Base-by-base conservation (phyloP, 2,329 filamentous ascomycete genomes). In the Chaetoscypha palmicola region DNA sequence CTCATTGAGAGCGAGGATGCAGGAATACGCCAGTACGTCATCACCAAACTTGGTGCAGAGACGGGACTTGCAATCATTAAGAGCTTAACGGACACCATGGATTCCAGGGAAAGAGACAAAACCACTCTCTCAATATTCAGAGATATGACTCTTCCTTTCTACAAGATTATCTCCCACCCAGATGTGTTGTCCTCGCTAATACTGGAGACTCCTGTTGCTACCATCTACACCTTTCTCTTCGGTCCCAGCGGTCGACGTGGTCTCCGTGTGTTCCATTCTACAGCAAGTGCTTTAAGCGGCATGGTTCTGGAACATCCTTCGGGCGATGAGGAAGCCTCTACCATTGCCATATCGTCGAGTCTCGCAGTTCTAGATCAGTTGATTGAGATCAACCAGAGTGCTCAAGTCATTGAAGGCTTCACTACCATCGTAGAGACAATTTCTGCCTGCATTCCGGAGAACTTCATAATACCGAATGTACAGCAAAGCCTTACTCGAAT, bases 191-290 rank as follows among this genome's bases (percentile, higher is more conserved):
- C 59, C 4, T 72, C 68, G 0, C 46, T 68, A 9, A 54, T 70
- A 2, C 49, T 72, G 4, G 66, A 72, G 46, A 57, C 61, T 11
- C 55, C 63, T 2, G 57, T 71, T 10, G 64, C 61, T 14, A 69
- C 62, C 2, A 64, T 73, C 19, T 70, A 66, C 55, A 70, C 64
- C 23, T 64, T 65, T 49, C 52, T 73, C 9, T 72, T 63, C 43
- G 68, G 68, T 2, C 40, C 57, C n/a, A 57, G 58, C 31, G 69
- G 69, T 22, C 55, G 48, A 7, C 62, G 65, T 48, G 64, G 59
- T 12, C 55, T 63, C 10, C 43, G 43, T 1, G 51, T 71, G 19
- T 67, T 70, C 38, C 43, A 39, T 3, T 64, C 52, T 32, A 53
- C 56, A 34, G 50, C 52, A 23, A 53, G 43, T 23, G 55, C 50